Evolutionary conservation across 108 stramenopile genomes (phyloP), one percentile per base, ranked within the genome.

Genomic region (Seminavis robusta): DNA sequence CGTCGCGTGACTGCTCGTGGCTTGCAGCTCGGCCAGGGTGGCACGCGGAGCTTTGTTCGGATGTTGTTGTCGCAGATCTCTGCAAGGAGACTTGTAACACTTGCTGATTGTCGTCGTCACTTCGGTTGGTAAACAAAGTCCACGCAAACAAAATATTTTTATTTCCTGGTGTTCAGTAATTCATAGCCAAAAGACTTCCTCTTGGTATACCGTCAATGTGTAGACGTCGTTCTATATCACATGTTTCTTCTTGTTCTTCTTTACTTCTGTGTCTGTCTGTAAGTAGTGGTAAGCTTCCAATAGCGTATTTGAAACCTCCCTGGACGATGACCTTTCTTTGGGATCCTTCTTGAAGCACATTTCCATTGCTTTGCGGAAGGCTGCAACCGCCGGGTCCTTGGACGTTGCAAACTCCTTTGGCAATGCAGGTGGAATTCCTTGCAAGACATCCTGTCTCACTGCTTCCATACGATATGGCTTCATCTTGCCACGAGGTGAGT

Each of bases 401-500:
- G 64, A 61, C 25, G 60, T 53, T 16, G 54, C 59, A 45, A 60
- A 72, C 31, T 67, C 79, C 4, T 65, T 65, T 21, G 64, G 63
- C 56, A 80, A 46, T 15, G 54, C 51, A 17, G 88, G 88, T 16
- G 74, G 52, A 26, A 80, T 61, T 23, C 88, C 92, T 10, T 64
- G 33, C 4, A 52, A 42, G 0, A 92, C 90, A 19, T 66, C 55
- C 17, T 71, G 41, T 24, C 87, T 74, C 0, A 80, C 74, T 33
- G 73, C 66, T 7, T 78, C 81, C 64, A 81, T 71, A 19, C 74
- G 49, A 41, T 83, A 69, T 47, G 42, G 40, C 43, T 73, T 83
- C 91, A 89, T 89, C 64, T 87, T 83, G 6, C 87, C 91, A 21
- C 86, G 56, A 16, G 91, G 91, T 17, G 85, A 69, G 59, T 89